Evolutionary conservation across 495 filamentous ascomycete genomes (phyloP).

Genomic region (Neurospora tetrasperma): DNA sequence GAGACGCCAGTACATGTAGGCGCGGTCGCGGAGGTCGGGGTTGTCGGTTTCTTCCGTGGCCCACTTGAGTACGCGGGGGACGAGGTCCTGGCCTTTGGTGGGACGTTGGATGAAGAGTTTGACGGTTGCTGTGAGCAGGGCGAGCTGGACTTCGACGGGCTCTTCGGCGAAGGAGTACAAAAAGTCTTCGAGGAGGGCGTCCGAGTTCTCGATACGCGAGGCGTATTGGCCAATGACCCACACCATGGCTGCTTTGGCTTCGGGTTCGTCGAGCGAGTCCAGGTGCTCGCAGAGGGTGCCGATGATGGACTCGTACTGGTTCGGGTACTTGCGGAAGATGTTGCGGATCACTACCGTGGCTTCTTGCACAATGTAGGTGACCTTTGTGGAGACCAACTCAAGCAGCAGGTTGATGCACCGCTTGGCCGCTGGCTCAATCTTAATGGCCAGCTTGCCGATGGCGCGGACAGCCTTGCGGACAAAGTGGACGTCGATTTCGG

Average conservation of each 20-base stretch:
- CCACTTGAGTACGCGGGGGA: slow-evolving; percentile 84
- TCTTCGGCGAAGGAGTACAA: slow-evolving; percentile 89
- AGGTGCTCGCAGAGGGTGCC: slow-evolving; percentile 94
- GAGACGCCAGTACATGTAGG: slow-evolving; percentile 96
- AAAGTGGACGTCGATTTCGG: slow-evolving; percentile 99
- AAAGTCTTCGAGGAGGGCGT: slow-evolving; percentile 89
- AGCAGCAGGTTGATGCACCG: slow-evolving; percentile 90
- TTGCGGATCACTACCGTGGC: slow-evolving; percentile 98
- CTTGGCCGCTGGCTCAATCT: slow-evolving; percentile 88
- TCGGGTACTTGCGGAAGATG: slow-evolving; percentile 94
- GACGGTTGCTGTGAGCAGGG: slow-evolving; percentile 92
- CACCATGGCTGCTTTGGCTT: slow-evolving; percentile 82
- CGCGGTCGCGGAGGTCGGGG: slow-evolving; percentile 90
- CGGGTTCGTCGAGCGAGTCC: slow-evolving; percentile 91
- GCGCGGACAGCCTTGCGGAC: slow-evolving; percentile 87
- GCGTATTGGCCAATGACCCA: slow-evolving; percentile 99
- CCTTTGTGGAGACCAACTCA: slow-evolving; percentile 91
- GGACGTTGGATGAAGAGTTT: slow-evolving; percentile 97
- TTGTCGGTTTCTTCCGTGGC: slow-evolving; percentile 95
- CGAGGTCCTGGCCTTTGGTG: slow-evolving; percentile 73
- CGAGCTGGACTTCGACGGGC: slow-evolving; percentile 48
- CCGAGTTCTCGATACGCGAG: slow-evolving; percentile 96
- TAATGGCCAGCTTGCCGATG: slow-evolving; percentile 96
- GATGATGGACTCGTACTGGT: slow-evolving; percentile 88
- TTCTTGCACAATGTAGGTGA: slow-evolving; percentile 98